Conservation (phyloP, 768 basidiomycete genomes). For the Suillus clintonianus region DNA sequence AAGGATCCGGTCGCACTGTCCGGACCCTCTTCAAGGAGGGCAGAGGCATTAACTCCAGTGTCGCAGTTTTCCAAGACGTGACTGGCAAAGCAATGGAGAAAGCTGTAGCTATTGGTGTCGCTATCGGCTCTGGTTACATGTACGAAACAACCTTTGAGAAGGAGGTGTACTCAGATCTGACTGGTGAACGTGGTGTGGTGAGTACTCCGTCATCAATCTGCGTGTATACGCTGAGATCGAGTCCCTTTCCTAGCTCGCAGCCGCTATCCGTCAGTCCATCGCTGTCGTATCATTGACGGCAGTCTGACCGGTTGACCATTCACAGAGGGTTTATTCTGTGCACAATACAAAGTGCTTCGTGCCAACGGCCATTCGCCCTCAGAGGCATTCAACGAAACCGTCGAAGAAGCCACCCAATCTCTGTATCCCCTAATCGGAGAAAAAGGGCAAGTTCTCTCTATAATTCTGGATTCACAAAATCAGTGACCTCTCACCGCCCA, state of each 20-base stretch:
- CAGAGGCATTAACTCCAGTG: conserved; percentile 93
- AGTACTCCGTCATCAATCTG: not conserved
- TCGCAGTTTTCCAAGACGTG: conserved; percentile 97
- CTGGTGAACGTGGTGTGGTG: conserved; percentile 95
- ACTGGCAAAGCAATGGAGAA: conserved; percentile 98
- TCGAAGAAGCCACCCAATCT: conserved; percentile 98
- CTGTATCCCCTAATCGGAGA: conserved; percentile 96
- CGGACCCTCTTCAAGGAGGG: conserved; percentile 99
- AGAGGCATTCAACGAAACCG: conserved; percentile 99
- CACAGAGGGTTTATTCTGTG: conserved; percentile 95
- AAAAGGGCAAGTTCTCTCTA: conserved; percentile 65
- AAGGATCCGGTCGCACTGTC: conserved; percentile 98
- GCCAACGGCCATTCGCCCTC: conserved; percentile 96
- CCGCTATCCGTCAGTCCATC: conserved; percentile 70
- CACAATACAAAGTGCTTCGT: conserved; percentile 97
- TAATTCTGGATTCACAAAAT: not conserved
- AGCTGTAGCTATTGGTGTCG: conserved; percentile 93
- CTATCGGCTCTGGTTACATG: conserved; percentile 93
- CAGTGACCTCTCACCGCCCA: not conserved
- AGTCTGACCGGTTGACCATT: not conserved
- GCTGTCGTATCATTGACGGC: not conserved
- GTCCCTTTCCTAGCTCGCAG: conserved; percentile 61
- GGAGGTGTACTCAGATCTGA: conserved; percentile 99
- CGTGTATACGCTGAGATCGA: not conserved
- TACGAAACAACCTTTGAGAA: conserved; percentile 99